Evolutionary conservation across 495 filamentous ascomycete genomes (phyloP).

Genomic region (Neurospora sp.): DNA sequence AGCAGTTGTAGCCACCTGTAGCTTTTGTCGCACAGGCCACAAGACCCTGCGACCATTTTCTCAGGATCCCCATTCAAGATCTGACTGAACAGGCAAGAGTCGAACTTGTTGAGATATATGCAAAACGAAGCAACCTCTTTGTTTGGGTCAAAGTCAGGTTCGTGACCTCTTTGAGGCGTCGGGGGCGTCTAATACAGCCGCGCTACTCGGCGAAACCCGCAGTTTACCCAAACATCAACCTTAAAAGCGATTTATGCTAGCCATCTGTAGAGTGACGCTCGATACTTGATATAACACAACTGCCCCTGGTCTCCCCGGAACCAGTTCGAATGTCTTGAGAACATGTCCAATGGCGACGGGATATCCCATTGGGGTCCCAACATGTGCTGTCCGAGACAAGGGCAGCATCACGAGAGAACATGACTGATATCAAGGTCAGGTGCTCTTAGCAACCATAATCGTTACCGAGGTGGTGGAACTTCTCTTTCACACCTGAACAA

Average conservation of each 20-base stretch:
- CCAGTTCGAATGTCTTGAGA: neutral
- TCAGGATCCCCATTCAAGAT: neutral
- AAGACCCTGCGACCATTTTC: neutral
- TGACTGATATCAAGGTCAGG: neutral
- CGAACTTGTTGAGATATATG: neutral
- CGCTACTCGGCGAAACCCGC: neutral
- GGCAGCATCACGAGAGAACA: neutral
- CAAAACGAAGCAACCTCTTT: neutral
- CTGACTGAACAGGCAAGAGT: neutral
- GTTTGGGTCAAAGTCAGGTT: neutral
- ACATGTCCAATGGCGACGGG: neutral
- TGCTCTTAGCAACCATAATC: neutral
- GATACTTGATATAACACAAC: neutral
- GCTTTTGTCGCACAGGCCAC: neutral
- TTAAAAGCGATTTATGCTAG: neutral
- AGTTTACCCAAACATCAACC: neutral
- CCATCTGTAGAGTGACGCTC: neutral
- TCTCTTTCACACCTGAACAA: neutral
- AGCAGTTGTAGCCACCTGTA: neutral
- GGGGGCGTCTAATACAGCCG: neutral
- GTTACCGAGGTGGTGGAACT: neutral
- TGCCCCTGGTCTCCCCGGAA: neutral
- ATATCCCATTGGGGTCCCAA: neutral
- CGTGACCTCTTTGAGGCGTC: neutral
- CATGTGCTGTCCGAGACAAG: neutral